A percentile compares a stretch with the other conserved stretches of the same genome.
Conservation (phyloP, 139 green algal species). For the Asterochloris erici region DNA sequence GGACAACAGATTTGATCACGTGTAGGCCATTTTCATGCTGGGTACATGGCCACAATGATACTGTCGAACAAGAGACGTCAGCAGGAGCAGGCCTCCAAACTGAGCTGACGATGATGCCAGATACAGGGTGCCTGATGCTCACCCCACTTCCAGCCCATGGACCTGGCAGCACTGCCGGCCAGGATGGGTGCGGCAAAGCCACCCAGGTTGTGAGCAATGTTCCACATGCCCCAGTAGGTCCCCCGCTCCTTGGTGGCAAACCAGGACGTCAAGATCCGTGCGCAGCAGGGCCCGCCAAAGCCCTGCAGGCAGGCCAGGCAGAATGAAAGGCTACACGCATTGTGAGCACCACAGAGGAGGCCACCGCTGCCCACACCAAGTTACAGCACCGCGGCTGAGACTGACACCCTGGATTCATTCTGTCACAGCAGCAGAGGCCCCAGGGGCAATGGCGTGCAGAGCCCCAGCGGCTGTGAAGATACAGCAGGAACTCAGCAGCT, state of each 20-base stretch:
- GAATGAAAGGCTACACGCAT: no score
- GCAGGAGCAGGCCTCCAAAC: no score
- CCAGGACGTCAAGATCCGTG: conserved; percentile 88
- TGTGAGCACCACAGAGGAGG: no score
- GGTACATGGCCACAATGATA: no score
- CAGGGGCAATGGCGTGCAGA: no score
- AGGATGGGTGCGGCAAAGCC: conserved; percentile 83
- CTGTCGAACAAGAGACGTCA: no score
- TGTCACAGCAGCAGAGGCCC: no score
- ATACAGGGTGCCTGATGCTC: background rate
- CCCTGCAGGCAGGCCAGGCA: conserved; percentile 29
- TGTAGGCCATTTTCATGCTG: no score
- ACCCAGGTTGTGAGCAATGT: conserved; percentile 86
- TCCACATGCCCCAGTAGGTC: conserved; percentile 74
- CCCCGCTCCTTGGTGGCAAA: conserved; percentile 59
- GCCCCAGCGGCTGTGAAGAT: no score
- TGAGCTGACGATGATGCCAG: no score
- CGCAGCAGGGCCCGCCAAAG: conserved; percentile 83
- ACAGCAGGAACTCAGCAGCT: no score
- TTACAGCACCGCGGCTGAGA: background rate
- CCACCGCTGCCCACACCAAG: no score
- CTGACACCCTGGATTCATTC: background rate
- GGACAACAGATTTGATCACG: background rate
- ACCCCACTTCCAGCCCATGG: conserved; percentile 75
- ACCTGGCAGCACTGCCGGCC: conserved; percentile 68